Evolutionary conservation across 371 early-diverging fungal genomes (phyloP).

Genomic region (Lichtheimia corymbifera): DNA sequence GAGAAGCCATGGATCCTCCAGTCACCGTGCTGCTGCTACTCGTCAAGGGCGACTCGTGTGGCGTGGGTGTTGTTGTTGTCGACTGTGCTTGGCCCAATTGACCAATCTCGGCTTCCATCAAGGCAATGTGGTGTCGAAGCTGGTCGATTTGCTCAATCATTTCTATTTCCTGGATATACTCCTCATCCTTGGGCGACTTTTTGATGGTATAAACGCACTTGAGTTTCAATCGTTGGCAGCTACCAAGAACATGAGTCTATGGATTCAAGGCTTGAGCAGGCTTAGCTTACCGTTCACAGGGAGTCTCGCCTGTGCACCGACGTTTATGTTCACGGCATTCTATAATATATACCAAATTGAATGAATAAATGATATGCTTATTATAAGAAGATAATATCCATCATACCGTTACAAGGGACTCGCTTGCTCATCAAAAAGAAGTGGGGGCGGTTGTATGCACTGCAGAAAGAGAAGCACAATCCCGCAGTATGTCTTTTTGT

Average conservation of each 20-base stretch:
- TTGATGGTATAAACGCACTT: slow-evolving; percentile 35
- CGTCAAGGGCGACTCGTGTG: not conserved
- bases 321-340: slow-evolving; percentile 47
- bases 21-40: not conserved
- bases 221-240: slow-evolving; percentile 29
- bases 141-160: slow-evolving; percentile 17
- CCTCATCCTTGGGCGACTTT: slow-evolving; percentile 41
- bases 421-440: slow-evolving; percentile 19
- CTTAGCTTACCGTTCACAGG: slow-evolving; percentile 40
- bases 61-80: not conserved
- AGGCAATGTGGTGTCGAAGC: slow-evolving; percentile 15
- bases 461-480: not conserved
- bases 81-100: not conserved
- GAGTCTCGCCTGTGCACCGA: slow-evolving; percentile 35
- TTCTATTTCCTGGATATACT: slow-evolving; percentile 27
- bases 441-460: not conserved
- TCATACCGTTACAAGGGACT: slow-evolving; percentile 20
- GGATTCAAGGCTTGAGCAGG: not conserved
- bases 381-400: not conserved
- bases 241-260: not conserved
- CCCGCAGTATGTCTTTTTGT: too few species aligned
- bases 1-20: not conserved
- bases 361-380: not conserved
- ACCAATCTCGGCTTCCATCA: slow-evolving; percentile 14
- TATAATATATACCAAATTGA: not conserved